These are phyloP conservation scores for Cercospora sesami DNA, from an alignment of 2,329 filamentous ascomycete genomes.

Conservation along the genomic window DNA sequence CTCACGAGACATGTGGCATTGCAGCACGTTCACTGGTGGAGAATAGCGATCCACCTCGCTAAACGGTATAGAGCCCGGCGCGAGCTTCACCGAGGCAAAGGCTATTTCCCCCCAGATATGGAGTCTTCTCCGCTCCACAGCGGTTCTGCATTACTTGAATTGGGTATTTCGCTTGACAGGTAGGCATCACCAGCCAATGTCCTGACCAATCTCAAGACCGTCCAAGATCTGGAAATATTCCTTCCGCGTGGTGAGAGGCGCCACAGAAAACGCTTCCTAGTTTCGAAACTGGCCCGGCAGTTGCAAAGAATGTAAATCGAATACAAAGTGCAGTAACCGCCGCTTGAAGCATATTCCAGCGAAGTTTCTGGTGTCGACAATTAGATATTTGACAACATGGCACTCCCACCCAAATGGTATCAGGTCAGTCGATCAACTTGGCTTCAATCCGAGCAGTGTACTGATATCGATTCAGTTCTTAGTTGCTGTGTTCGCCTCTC, in stretches of 20 bases:
- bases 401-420: conserved; percentile 59
- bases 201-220: background rate
- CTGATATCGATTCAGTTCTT: conserved; percentile 49
- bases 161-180: background rate
- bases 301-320: background rate
- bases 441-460: background rate
- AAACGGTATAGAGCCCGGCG: background rate
- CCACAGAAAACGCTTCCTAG: conserved; percentile 5
- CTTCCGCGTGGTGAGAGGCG: conserved; percentile 13
- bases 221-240: conserved; percentile 15
- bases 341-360: background rate
- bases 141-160: background rate
- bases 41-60: conserved; percentile 2
- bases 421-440: conserved; percentile 39
- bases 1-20: background rate
- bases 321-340: conserved; percentile 2
- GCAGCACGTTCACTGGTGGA: conserved; percentile 9
- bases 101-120: background rate
- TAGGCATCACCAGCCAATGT: background rate
- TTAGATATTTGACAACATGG: conserved; percentile 44
- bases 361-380: background rate
- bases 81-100: conserved; percentile 9
- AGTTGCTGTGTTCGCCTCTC: conserved; percentile 59
- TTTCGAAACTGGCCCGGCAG: background rate
- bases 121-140: background rate